Base-by-base conservation (phyloP, 2,329 filamentous ascomycete genomes). In the Trichoderma citrinoviride region DNA sequence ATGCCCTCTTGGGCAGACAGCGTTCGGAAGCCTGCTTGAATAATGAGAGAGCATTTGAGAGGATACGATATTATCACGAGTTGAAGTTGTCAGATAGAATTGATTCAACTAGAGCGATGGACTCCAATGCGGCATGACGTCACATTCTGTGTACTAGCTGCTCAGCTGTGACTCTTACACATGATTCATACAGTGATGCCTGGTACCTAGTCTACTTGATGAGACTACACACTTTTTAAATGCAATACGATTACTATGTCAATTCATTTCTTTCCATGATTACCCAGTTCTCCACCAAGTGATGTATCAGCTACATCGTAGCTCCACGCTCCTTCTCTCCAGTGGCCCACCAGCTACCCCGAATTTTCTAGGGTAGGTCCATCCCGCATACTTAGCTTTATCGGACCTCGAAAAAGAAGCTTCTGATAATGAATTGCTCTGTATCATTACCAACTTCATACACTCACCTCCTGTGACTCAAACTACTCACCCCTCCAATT, bases 1-100 rank as follows among this genome's bases (percentile, higher is more conserved):
- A 77, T 82, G 66, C 87, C 87, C 14, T 88, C 85, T 7, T 90
- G 87, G 87, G 82, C 83, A 14, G 85, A 88, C 37, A 73, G 7
- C 7, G 14, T 33, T 53, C 58, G 15, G 6, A 46, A 14, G 17
- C 15, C 5, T 23, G 17, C 21, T n/a, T 53, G 19, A 37, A 37
- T 29, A 21, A 33, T n/a, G 21, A 49, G 3, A 29, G 19, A 33
- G 19, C 14, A 23, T 14, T 14, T 23, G n/a, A 57, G 19, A 19
- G 8, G 2, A 21, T 14, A 23, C 10, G 21, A 29, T 29, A 44
- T 8, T n/a, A 2, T 4, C n/a, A 57, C 46, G 54, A 44, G 37
- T 37, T 56, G n/a, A 12, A 10, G 17, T 29, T 37, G 12, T 37
- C 5, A 3, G 33, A 37, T n/a, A n/a, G n/a, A n/a, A n/a, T n/a